Evolutionary conservation across 306 rosid genomes (phyloP).

Genomic region (Castanea mollissima): DNA sequence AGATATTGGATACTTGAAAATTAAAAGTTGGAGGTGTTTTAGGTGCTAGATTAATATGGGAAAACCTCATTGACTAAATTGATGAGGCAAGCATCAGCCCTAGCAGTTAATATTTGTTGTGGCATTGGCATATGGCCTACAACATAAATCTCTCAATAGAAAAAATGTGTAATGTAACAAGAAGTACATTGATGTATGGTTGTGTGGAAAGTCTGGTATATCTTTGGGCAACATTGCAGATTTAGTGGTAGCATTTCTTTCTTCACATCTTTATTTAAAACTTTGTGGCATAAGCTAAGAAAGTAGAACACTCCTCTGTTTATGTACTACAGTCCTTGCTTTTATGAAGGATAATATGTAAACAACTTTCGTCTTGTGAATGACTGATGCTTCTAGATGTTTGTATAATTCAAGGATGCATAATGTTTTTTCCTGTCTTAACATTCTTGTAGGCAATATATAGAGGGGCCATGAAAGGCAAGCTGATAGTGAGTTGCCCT

Average conservation of each 20-base stretch:
- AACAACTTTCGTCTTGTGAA: neutral
- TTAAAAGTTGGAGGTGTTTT: too few species aligned
- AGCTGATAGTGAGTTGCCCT: constrained; percentile 76
- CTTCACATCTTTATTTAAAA: too few species aligned
- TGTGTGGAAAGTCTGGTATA: too few species aligned
- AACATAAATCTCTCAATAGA: neutral
- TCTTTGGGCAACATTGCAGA: too few species aligned
- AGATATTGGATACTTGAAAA: neutral
- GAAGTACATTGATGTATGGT: too few species aligned
- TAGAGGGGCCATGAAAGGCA: constrained; percentile 89
- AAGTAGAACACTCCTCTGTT: too few species aligned
- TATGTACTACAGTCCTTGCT: neutral
- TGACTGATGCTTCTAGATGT: neutral
- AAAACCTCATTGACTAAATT: too few species aligned
- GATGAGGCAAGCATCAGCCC: too few species aligned
- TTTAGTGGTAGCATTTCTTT: too few species aligned
- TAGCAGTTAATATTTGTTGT: too few species aligned
- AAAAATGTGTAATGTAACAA: neutral
- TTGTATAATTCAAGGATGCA: neutral
- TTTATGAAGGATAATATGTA: neutral
- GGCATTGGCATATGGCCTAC: too few species aligned
- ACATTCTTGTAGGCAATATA: constrained; percentile 58
- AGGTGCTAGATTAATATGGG: too few species aligned
- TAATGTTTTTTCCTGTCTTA: constrained; percentile 4
- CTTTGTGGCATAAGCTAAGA: neutral